A percentile compares a stretch with the other conserved stretches of the same genome.
Evolutionary conservation across 2,329 filamentous ascomycete genomes (phyloP).

Genomic region (Talaromyces sp.): DNA sequence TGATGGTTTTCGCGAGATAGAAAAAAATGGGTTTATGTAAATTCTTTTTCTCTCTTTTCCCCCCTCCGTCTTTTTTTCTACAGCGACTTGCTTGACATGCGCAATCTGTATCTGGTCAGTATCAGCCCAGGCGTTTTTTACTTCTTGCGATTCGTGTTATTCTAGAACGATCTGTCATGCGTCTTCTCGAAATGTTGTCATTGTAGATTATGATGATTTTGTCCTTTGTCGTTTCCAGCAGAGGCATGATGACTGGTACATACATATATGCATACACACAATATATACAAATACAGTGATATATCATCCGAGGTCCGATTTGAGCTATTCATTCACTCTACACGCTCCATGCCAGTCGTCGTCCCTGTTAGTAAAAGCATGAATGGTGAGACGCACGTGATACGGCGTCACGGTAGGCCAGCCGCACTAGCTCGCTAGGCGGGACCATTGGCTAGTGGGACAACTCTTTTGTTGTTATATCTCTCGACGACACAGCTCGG

Average conservation of each 20-base stretch:
- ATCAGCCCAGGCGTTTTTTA: background rate
- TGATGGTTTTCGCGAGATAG: background rate
- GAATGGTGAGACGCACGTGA: constrained; percentile 5
- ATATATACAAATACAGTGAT: background rate
- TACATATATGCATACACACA: constrained; percentile 6
- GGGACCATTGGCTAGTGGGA: constrained; percentile 1
- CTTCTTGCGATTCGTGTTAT: background rate
- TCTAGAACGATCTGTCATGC: background rate
- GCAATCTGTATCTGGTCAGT: background rate
- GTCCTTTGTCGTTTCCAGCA: constrained; percentile 5
- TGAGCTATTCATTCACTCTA: background rate
- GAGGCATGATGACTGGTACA: constrained; percentile 14
- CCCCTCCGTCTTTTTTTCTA: background rate
- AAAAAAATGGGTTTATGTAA: background rate
- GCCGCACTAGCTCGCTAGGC: constrained; percentile 6
- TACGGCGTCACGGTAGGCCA: background rate
- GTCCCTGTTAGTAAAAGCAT: background rate
- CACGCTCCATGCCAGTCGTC: background rate
- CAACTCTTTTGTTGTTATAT: background rate
- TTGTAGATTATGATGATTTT: constrained; percentile 16
- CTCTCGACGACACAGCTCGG: background rate
- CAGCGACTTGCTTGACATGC: background rate
- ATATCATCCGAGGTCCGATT: background rate
- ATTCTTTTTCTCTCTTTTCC: background rate
- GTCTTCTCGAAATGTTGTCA: background rate